Conservation (phyloP, 2,329 filamentous ascomycete species). For the Hymenoscyphus fraxineus region DNA sequence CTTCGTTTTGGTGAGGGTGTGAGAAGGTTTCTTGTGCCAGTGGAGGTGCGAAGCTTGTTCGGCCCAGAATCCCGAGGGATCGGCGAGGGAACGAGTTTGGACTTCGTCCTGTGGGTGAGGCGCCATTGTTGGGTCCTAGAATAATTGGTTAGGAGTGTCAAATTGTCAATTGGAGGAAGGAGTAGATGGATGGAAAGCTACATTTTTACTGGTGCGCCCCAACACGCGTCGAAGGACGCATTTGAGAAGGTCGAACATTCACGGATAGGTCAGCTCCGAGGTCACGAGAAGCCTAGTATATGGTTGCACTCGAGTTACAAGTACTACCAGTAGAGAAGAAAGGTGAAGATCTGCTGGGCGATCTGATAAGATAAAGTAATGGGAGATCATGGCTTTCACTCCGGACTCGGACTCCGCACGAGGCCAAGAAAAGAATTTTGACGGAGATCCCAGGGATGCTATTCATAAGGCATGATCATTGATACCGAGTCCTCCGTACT, state of each 20-base stretch:
- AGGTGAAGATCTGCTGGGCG: too few species aligned
- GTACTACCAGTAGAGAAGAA: too few species aligned
- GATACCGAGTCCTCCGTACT: too few species aligned
- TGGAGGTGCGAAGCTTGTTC: slow-evolving; percentile 69
- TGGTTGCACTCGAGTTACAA: not conserved
- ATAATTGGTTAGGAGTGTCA: not conserved
- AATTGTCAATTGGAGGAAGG: not conserved
- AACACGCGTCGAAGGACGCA: not conserved
- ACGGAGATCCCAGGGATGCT: too few species aligned
- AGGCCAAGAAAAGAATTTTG: too few species aligned
- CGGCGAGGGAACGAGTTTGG: slow-evolving; percentile 52
- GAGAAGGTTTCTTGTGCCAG: slow-evolving; percentile 75
- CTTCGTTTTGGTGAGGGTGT: slow-evolving; percentile 54
- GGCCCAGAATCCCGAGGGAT: slow-evolving; percentile 72
- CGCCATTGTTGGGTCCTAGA: slow-evolving; percentile 22
- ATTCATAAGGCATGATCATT: too few species aligned
- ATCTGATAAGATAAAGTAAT: too few species aligned
- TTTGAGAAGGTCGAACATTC: not conserved
- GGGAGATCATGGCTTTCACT: too few species aligned
- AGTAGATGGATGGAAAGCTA: not conserved
- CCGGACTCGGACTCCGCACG: too few species aligned
- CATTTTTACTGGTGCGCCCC: not conserved
- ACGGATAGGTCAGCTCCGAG: not conserved
- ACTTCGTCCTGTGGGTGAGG: slow-evolving; percentile 35
- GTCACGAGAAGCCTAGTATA: not conserved